Conservation (phyloP, 257 asterid species). For the Echites panduratus region DNA sequence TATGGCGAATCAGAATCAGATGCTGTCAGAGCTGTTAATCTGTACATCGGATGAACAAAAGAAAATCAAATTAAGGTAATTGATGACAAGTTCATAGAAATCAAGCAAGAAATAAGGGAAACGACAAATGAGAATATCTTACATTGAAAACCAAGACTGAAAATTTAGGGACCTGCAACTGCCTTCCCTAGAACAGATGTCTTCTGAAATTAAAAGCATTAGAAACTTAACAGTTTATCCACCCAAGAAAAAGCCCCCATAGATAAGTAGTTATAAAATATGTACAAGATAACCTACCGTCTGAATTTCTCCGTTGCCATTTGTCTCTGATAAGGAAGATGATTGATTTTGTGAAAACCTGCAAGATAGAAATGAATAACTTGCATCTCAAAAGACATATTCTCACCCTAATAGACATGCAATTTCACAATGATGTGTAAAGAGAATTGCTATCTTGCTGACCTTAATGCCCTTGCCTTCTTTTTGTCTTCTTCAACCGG, state of each 20-base stretch:
- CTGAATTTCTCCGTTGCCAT: constrained; percentile 18
- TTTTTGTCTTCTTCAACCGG: constrained; percentile 78
- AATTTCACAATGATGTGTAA: background rate
- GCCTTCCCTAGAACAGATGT: constrained; percentile 18
- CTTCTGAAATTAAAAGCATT: constrained; percentile 18
- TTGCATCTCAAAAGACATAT: background rate
- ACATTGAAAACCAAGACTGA: constrained; percentile 11
- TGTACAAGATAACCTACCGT: constrained; percentile 14
- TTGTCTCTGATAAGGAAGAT: constrained; percentile 18
- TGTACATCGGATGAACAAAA: constrained; percentile 5
- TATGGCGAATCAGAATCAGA: constrained; percentile 13
- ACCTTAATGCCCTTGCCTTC: constrained; percentile 97
- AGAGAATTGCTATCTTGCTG: background rate
- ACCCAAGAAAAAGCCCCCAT: background rate
- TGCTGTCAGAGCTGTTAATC: constrained; percentile 17
- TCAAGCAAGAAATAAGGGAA: background rate
- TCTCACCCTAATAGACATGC: background rate
- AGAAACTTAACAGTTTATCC: background rate
- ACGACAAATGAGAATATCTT: background rate
- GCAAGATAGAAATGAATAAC: constrained; percentile 8
- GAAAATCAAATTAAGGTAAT: background rate
- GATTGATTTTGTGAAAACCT: constrained; percentile 40
- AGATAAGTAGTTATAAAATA: background rate
- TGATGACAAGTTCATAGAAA: no score
- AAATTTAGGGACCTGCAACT: constrained; percentile 25